A percentile compares a stretch with the other conserved stretches of the same genome.
Evolutionary conservation across 306 rosid species (phyloP).

Genomic region (Pterocarpus macrocarpus): DNA sequence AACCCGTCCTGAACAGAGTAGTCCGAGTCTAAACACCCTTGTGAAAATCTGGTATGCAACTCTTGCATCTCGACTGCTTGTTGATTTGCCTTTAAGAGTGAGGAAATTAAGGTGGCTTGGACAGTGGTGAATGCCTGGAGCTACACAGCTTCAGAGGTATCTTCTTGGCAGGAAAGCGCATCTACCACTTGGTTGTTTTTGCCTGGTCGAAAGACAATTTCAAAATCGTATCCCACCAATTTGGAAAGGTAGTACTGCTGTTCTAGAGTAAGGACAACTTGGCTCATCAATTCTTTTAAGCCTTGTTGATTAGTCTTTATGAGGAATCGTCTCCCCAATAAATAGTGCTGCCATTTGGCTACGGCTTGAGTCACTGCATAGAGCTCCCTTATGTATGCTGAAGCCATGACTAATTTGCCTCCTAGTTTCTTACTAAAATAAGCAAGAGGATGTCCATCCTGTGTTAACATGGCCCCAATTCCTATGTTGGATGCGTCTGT

Average conservation of each 20-base stretch:
- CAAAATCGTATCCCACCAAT: neutral
- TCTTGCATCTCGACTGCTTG: too few relatives aligned
- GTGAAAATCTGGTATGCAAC: too few relatives aligned
- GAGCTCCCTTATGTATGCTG: neutral
- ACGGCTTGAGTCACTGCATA: neutral
- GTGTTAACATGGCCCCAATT: neutral
- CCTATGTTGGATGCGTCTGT: neutral
- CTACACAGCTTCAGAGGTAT: neutral
- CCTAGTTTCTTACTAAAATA: neutral
- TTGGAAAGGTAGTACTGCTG: neutral
- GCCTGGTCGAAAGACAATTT: neutral
- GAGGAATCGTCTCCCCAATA: neutral
- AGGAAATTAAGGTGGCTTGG: too few relatives aligned
- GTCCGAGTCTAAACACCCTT: too few relatives aligned
- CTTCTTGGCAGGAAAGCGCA: neutral
- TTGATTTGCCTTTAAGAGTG: too few relatives aligned
- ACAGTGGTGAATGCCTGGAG: too few relatives aligned
- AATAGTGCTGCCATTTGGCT: neutral
- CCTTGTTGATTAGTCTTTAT: neutral
- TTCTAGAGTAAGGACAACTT: neutral
- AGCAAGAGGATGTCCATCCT: neutral
- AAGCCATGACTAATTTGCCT: too few relatives aligned
- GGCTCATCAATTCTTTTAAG: neutral
- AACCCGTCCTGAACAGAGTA: too few relatives aligned
- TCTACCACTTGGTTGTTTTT: neutral